These are phyloP conservation scores for Pleomassaria siparia DNA, from an alignment of 2,329 filamentous ascomycete species.

Conservation along the genomic window DNA sequence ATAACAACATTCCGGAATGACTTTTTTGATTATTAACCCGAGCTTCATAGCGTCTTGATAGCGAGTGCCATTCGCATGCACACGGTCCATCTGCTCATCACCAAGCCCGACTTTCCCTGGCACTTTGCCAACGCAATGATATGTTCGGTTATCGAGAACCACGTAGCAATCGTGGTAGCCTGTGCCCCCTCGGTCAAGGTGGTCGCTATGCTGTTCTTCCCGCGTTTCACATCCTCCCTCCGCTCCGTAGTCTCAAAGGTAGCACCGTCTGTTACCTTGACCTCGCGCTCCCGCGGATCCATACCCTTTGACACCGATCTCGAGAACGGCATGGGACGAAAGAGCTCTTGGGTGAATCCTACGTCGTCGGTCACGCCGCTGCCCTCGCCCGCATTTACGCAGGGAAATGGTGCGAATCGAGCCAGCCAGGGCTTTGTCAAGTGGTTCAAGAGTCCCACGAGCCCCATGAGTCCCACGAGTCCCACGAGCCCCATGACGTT, in stretches of 20 bases:
- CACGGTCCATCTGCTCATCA: conserved; percentile 26
- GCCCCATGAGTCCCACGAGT: conserved; percentile 3
- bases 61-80: conserved; percentile 29
- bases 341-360: conserved; percentile 9
- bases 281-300: conserved; percentile 9
- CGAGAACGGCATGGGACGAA: conserved; percentile 8
- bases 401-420: not conserved
- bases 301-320: conserved; percentile 9
- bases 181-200: conserved; percentile 39
- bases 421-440: conserved; percentile 11
- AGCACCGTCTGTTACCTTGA: conserved; percentile 6
- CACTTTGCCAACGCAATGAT: conserved; percentile 33
- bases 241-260: conserved; percentile 19
- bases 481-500: conserved; percentile 6
- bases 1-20: no score
- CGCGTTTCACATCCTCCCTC: conserved; percentile 23
- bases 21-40: no score
- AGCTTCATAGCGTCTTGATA: conserved; percentile 25
- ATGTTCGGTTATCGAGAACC: conserved; percentile 40
- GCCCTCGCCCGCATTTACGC: conserved; percentile 10
- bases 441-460: conserved; percentile 12
- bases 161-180: conserved; percentile 39
- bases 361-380: conserved; percentile 10
- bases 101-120: conserved; percentile 27
- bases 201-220: conserved; percentile 26